These are phyloP conservation scores for Pseudonitzschia delicatissima DNA, from an alignment of 108 stramenopile genomes.

Conservation along the genomic window DNA sequence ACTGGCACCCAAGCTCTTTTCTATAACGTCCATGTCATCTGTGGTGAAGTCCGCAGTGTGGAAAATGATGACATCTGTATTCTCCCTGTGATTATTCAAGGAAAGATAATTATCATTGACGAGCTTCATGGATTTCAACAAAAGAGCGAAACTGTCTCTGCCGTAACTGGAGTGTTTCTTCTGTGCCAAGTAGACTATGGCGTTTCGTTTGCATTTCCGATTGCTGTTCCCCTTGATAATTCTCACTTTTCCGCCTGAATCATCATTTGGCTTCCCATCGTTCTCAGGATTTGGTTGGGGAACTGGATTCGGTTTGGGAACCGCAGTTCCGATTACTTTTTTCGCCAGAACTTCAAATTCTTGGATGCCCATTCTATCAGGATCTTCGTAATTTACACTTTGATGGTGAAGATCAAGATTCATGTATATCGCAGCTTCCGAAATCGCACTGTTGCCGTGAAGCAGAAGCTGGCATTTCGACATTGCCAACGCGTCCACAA, in stretches of 20 bases:
- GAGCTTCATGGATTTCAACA: conserved; percentile 45
- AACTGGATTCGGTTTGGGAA: not conserved
- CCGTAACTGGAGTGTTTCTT: conserved; percentile 49
- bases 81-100: conserved; percentile 30
- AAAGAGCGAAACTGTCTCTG: conserved; percentile 36
- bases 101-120: conserved; percentile 57
- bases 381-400: conserved; percentile 41
- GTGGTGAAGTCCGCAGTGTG: conserved; percentile 46
- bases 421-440: conserved; percentile 46
- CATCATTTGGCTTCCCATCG: not conserved
- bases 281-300: not conserved
- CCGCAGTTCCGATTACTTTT: conserved; percentile 13
- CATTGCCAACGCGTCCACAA: conserved; percentile 46
- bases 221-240: conserved; percentile 13
- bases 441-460: conserved; percentile 39
- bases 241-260: not conserved
- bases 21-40: conserved; percentile 32
- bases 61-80: conserved; percentile 47
- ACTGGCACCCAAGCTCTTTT: conserved; percentile 11
- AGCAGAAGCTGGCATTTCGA: conserved; percentile 41
- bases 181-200: conserved; percentile 53
- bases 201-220: conserved; percentile 32
- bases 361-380: conserved; percentile 6
- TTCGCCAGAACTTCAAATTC: conserved; percentile 22
- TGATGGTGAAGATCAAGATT: conserved; percentile 32